Evolutionary conservation across 2,329 filamentous ascomycete species (phyloP).

Genomic region (Mycosphaerella arachidis): DNA sequence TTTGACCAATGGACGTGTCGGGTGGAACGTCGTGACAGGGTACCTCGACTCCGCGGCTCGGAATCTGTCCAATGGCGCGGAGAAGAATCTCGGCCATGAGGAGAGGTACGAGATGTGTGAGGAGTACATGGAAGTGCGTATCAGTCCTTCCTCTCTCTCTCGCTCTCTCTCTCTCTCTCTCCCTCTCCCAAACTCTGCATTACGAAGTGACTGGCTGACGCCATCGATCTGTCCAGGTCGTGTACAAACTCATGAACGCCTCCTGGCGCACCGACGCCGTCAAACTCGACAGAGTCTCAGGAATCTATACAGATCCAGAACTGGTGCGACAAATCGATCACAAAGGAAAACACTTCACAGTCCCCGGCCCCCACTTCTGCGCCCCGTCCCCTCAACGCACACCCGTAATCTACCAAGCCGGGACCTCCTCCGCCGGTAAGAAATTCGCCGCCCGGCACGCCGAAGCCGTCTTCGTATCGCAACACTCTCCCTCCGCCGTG

Average conservation of each 20-base stretch:
- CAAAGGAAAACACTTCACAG: constrained; percentile 57
- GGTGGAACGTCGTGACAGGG: constrained; percentile 57
- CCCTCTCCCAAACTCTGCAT: too few relatives aligned
- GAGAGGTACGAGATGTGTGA: constrained; percentile 61
- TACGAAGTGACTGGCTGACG: too few relatives aligned
- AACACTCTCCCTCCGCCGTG: constrained; percentile 59
- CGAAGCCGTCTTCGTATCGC: constrained; percentile 66
- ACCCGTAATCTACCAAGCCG: constrained; percentile 65
- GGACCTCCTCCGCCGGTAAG: constrained; percentile 62
- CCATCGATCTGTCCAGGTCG: constrained; percentile 31
- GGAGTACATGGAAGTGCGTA: constrained; percentile 53
- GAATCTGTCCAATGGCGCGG: constrained; percentile 53
- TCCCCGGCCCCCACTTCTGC: constrained; percentile 62
- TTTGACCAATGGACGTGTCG: constrained; percentile 45
- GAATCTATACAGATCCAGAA: constrained; percentile 56
- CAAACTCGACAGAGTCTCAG: constrained; percentile 53
- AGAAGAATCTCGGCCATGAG: constrained; percentile 57
- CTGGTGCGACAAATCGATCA: constrained; percentile 64
- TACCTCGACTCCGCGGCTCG: constrained; percentile 64
- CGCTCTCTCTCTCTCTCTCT: too few relatives aligned
- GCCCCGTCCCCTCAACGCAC: constrained; percentile 65
- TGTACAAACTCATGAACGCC: constrained; percentile 60
- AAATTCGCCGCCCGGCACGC: constrained; percentile 65
- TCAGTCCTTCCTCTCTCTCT: background rate
- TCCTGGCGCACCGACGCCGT: constrained; percentile 66